Evolutionary conservation across 2,329 filamentous ascomycete genomes (phyloP), one percentile per base, ranked within the genome.

Genomic region (Diaporthe velutina): DNA sequence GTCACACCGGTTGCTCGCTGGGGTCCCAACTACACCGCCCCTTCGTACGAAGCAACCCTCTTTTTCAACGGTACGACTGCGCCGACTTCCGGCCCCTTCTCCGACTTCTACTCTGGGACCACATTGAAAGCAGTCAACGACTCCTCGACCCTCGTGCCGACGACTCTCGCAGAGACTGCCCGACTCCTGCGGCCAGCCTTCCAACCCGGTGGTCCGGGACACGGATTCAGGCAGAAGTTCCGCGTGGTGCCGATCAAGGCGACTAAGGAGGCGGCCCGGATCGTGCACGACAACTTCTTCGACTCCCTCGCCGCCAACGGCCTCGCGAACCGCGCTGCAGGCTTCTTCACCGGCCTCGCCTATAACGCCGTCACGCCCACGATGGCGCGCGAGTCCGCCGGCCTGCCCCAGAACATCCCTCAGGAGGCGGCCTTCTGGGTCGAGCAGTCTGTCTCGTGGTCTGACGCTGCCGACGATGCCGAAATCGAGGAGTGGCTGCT

Each of bases 41-140:
- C 68, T 7, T 61, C 67, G 1, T 74, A 74, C 40, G 35, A 45
- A 12, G 28, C 57, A 57, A 64, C 52, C 19, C 40, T 74, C 19
- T 74, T 74, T 48, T 74, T 33, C 30, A 74, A 72, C 57, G 73
- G 68, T 13, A 74, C 70, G 22, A 28, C 40, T 28, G 54, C 28
- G 22, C 57, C 72, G 9, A 52, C 50, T 17, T 67, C 72, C 13
- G 58, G 35, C n/a, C 52, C 60, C 54, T 70, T 60, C 25, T 38
- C 61, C 28, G 68, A 70, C 38, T 70, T 74, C 54, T 74, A 66
- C 52, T 28, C 54, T 8, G 35, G 57, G n/a, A 13, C 22, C 12
- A 8, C 57, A 10, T 4, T 60, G 10, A 2, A 60, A 25, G 57
- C 57, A n/a, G n/a, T 40, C 35, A 60, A 60, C n/a, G 57, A 30